phyloP scores from a whole-genome alignment of 2,329 filamentous ascomycete species.

The Catunica adiposa region DNA sequence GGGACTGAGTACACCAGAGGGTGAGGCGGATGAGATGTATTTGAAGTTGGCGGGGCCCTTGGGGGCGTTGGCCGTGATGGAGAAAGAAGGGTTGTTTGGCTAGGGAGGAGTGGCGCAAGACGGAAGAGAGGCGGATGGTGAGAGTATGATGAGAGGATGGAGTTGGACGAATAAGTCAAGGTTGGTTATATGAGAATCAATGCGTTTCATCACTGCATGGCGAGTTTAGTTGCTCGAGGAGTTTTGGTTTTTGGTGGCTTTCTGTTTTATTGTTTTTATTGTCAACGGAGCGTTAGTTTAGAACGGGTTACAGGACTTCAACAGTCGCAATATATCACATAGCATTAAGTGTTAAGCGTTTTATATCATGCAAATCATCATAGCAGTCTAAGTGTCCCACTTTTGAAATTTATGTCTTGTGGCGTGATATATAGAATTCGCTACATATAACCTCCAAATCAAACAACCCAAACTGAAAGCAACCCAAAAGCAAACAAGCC shows the following conservation, averaged over 20 bases:
- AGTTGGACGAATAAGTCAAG: neutral
- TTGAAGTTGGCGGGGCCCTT: constrained; percentile 49
- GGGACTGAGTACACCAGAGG: constrained; percentile 59
- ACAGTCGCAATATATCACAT: neutral
- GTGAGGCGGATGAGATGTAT: constrained; percentile 84
- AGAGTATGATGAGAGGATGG: neutral
- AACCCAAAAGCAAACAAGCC: too few relatives aligned
- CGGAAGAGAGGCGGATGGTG: neutral
- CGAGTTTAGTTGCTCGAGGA: neutral
- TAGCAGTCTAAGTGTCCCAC: too few relatives aligned
- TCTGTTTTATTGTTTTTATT: too few relatives aligned
- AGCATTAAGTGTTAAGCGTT: neutral
- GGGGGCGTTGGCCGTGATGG: constrained; percentile 28
- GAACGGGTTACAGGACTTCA: neutral
- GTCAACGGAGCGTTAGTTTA: neutral
- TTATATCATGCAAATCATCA: too few relatives aligned
- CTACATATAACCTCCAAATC: neutral
- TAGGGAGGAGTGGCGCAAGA: neutral
- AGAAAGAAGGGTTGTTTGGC: neutral
- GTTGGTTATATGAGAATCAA: neutral
- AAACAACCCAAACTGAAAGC: neutral
- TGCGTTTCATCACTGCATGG: constrained; percentile 1
- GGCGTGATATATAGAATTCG: neutral
- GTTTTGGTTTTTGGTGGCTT: neutral
- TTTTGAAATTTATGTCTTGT: too few relatives aligned